Base-by-base conservation (phyloP, 2,329 filamentous ascomycete species). In the Colletotrichum cereale region DNA sequence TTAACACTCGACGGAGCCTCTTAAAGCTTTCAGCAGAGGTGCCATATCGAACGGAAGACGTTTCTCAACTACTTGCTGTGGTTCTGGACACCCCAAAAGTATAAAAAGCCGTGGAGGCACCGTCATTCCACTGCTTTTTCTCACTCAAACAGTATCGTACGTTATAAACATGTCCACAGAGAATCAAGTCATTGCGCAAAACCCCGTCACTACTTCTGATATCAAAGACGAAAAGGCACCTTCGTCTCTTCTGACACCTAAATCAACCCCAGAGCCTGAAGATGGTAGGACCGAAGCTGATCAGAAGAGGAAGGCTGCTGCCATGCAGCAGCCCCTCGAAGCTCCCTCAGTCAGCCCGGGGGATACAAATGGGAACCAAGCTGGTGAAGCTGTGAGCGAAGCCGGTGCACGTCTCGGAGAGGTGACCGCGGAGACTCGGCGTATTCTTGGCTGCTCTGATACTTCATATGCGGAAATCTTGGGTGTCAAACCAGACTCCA, bases 401-500 rank as follows among this genome's bases (percentile, higher is more conserved):
- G 42, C 58, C 16, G 10, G 5, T 34, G 21, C 29, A 50, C 31
- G 24, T 29, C 29, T 47, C 8, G 6, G 42, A 48, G 42, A 50
- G 18, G 58, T 50, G 7, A 10, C 58, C 6, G 11, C 21, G 3
- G 29, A 62, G 42, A 62, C 48, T 24, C 5, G 50, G 5, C 21
- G 21, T n/a, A 62, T 62, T 16, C 58, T 62, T 62, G 7, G 29
- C 11, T 62, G 12, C 58, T n/a, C 58, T 18, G 12, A 50, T 36
- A 36, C 26, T 62, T 18, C 2, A 31, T 50, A 62, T 62, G 29
- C 58, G 1, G 29, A 62, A 50, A 62, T 62, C 58, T n/a, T 62
- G 10, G 42, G 16, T 24, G 58, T 62, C 21, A 62, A 48, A 24
- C 16, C 12, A 24, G 42, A 50, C 18, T 31, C 42, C 21, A 50